Conservation (phyloP, 2,329 filamentous ascomycete species). For the Clonostachys sp. region DNA sequence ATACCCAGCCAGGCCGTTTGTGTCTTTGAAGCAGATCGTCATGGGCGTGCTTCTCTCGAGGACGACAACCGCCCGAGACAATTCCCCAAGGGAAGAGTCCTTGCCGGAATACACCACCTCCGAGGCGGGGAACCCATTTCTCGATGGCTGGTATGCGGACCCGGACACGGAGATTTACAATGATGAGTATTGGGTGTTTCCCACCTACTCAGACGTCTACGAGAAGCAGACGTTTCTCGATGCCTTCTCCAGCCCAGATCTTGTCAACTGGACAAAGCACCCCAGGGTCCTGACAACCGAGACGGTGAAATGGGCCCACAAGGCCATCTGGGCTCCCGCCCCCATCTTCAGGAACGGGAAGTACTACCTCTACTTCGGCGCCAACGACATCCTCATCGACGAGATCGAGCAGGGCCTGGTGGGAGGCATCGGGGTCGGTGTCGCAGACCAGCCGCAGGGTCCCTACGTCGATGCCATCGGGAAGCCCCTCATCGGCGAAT, state of each 20-base stretch:
- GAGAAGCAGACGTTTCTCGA: constrained; percentile 43
- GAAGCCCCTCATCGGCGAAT: constrained; percentile 24
- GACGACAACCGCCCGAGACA: no score
- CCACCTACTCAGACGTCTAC: constrained; percentile 37
- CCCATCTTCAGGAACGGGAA: constrained; percentile 33
- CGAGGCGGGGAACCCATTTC: constrained; percentile 40
- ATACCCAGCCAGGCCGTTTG: no score
- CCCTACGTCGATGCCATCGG: constrained; percentile 27
- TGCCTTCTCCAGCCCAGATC: constrained; percentile 42
- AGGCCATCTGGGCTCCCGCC: constrained; percentile 42
- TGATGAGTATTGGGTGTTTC: constrained; percentile 40
- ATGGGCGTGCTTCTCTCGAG: no score
- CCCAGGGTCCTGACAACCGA: constrained; percentile 28
- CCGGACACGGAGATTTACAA: constrained; percentile 42
- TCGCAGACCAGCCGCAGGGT: constrained; percentile 23
- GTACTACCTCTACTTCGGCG: constrained; percentile 46
- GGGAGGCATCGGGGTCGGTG: constrained; percentile 28
- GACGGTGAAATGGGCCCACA: constrained; percentile 32
- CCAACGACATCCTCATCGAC: constrained; percentile 35
- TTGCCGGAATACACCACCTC: constrained; percentile 28
- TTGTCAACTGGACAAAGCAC: constrained; percentile 43
- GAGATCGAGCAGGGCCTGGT: constrained; percentile 19
- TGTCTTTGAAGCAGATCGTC: no score
- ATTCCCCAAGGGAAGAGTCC: not conserved
- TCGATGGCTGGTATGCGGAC: constrained; percentile 45